These are phyloP conservation scores for Exophiala xenobiotica DNA, from an alignment of 2,329 filamentous ascomycete species.

Conservation along the genomic window DNA sequence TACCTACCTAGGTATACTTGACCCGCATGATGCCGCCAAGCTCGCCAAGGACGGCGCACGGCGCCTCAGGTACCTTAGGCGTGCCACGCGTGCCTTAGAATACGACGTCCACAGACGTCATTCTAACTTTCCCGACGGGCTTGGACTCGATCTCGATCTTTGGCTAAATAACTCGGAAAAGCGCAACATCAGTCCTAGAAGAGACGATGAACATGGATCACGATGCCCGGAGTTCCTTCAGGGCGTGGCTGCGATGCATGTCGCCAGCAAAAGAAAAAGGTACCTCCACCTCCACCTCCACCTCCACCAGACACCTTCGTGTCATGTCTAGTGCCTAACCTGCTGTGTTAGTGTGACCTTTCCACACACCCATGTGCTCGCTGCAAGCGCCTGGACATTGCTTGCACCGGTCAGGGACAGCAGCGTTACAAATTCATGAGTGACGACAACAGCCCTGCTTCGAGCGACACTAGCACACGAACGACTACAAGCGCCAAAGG, in stretches of 20 bases:
- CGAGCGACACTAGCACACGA: background rate
- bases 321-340: background rate
- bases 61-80: too few species aligned
- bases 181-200: too few species aligned
- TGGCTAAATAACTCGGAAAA: too few species aligned
- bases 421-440: constrained; percentile 52
- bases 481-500: background rate
- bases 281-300: too few species aligned
- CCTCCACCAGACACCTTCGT: constrained; percentile 8
- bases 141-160: too few species aligned
- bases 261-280: constrained; percentile 56
- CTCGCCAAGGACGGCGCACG: too few species aligned
- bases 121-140: too few species aligned
- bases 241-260: constrained; percentile 53
- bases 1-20: too few species aligned
- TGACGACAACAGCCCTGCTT: constrained; percentile 16
- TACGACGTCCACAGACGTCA: too few species aligned
- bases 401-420: constrained; percentile 49
- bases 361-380: constrained; percentile 45
- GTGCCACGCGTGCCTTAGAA: too few species aligned
- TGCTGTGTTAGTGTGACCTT: constrained; percentile 47
- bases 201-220: background rate
- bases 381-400: constrained; percentile 47
- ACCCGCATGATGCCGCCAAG: too few species aligned
- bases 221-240: constrained; percentile 51